Evolutionary conservation across 148 eudicot genomes (phyloP).

Genomic region (Cornus kousa): DNA sequence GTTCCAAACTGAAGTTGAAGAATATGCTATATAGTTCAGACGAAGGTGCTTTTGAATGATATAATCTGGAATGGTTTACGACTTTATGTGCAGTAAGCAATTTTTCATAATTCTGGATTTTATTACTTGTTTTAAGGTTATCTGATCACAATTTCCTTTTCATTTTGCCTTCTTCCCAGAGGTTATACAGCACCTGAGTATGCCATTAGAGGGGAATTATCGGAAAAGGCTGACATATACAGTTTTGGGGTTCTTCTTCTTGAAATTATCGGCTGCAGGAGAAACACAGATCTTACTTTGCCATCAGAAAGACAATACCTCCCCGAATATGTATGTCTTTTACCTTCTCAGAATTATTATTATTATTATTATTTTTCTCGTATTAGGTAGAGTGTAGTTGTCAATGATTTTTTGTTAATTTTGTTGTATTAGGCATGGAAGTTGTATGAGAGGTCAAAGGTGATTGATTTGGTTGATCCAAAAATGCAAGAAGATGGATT

Average conservation of each 20-base stretch:
- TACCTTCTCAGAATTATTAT: background rate
- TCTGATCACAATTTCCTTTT: background rate
- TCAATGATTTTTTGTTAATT: background rate
- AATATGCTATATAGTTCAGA: too few species aligned
- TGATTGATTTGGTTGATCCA: constrained; percentile 38
- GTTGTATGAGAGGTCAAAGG: constrained; percentile 36
- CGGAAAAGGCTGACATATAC: constrained; percentile 51
- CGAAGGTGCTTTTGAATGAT: too few species aligned
- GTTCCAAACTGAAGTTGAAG: too few species aligned
- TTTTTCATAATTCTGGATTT: too few species aligned
- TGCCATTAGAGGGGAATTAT: constrained; percentile 47
- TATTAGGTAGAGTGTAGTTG: background rate
- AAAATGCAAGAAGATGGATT: constrained; percentile 35
- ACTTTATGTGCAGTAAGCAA: too few species aligned
- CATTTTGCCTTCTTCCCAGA: constrained; percentile 17
- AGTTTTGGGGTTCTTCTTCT: constrained; percentile 51
- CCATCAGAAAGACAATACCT: constrained; percentile 48
- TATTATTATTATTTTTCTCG: too few species aligned
- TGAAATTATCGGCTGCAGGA: constrained; percentile 44
- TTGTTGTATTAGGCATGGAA: constrained; percentile 38
- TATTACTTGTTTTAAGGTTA: background rate
- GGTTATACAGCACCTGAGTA: constrained; percentile 57
- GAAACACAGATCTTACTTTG: constrained; percentile 43
- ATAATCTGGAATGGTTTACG: too few species aligned
- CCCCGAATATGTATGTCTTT: constrained; percentile 45